Evolutionary conservation across 2,329 filamentous ascomycete species (phyloP), one percentile per base, ranked within the genome.

Genomic region (Didymella pinodella): DNA sequence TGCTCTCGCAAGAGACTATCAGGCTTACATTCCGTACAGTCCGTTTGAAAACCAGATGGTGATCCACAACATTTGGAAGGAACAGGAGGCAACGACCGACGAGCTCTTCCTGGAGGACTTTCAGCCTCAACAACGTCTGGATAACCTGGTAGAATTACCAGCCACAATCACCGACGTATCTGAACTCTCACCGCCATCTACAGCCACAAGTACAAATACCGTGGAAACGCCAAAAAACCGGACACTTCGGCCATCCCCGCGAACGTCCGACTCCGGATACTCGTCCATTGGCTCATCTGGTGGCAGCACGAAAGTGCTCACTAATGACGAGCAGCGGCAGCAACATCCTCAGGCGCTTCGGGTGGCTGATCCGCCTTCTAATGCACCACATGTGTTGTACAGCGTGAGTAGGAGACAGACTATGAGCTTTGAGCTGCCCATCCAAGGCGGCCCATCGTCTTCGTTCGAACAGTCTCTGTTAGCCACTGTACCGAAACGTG

Each of bases 201-300:
- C 67, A 65, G 48, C 40, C 41, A 48, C 55, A n/a, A 48, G 25
- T 40, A 28, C 34, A 11, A 46, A 48, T 14, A 38, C 26, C 10
- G 28, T 54, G n/a, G 47, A 62, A 8, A 64, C 55, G 18, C 36
- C 57, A 16, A 62, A 55, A 22, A 51, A 34, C 8, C 57, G 46
- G 41, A 26, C 46, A 20, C 51, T 29, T 34, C 63, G 68, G 34
- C 73, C 72, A 16, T 58, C 61, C 28, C 69, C 74, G 29, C 64
- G 54, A 38, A 76, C 76, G 40, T 64, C 70, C 1, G 77, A 79
- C 53, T 79, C 77, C 10, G 77, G 77, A 0, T 79, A 79, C 57
- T 78, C 75, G 3, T 78, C 77, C 48, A 69, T 70, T 6, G 31
- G 46, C 14, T 59, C 56, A n/a, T 54, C 47, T 25, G 41, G 28